Conservation (phyloP, 768 basidiomycete genomes). For the Hygrocybe punicea region DNA sequence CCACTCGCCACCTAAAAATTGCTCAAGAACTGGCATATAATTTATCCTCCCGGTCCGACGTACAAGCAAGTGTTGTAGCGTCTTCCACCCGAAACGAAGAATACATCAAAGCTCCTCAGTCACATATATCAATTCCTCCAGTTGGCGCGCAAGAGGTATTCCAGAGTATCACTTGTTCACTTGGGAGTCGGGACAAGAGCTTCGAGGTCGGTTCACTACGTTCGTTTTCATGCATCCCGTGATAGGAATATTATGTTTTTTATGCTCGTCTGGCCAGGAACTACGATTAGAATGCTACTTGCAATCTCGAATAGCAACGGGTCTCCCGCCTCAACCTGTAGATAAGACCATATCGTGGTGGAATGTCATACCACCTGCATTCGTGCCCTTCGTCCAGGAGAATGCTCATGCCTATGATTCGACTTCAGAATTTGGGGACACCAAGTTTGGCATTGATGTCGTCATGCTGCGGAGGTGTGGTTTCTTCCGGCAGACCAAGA, state of each 20-base stretch:
- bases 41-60: no score
- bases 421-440: no score
- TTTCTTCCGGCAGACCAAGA: no score
- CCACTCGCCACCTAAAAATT: conserved; percentile 6
- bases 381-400: conserved; percentile 16
- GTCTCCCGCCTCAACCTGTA: conserved; percentile 20
- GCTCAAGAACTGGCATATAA: not conserved
- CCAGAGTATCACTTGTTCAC: conserved; percentile 31
- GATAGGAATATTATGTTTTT: no score
- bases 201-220: conserved; percentile 25
- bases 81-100: no score
- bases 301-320: conserved; percentile 25
- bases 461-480: no score
- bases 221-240: not conserved
- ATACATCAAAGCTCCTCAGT: no score
- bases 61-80: no score
- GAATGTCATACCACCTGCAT: conserved; percentile 25
- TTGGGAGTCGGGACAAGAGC: conserved; percentile 21
- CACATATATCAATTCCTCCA: not conserved
- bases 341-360: conserved; percentile 9
- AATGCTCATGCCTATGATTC: no score
- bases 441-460: no score
- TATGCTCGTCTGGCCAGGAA: conserved; percentile 25
- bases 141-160: conserved; percentile 14
- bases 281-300: conserved; percentile 31